Evolutionary conservation across 768 basidiomycete genomes (phyloP).

Genomic region (Kondoa subrosea): DNA sequence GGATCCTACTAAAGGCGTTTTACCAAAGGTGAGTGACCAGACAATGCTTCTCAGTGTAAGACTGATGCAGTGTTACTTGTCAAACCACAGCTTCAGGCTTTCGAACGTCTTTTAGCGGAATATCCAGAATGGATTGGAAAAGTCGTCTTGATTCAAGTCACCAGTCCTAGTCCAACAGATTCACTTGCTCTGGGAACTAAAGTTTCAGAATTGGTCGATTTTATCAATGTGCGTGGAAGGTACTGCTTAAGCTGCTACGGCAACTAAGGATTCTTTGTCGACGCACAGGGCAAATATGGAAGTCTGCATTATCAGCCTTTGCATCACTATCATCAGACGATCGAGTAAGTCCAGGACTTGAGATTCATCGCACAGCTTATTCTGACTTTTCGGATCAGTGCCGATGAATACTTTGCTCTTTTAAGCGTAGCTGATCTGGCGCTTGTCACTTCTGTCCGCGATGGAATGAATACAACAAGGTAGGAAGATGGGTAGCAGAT

Average conservation of each 20-base stretch:
- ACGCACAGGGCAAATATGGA: slow-evolving; percentile 52
- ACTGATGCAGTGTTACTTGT: not conserved
- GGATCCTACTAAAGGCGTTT: slow-evolving; percentile 92
- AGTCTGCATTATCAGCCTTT: slow-evolving; percentile 88
- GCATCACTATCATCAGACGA: slow-evolving; percentile 94
- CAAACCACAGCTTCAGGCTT: slow-evolving; percentile 60
- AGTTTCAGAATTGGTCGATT: slow-evolving; percentile 80
- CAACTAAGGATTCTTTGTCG: slow-evolving; percentile 16
- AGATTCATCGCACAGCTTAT: not conserved
- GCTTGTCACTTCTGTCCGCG: slow-evolving; percentile 83
- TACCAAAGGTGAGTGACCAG: slow-evolving; percentile 61
- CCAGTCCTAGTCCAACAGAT: slow-evolving; percentile 78
- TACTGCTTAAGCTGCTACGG: not conserved
- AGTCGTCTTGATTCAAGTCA: slow-evolving; percentile 56
- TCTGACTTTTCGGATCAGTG: slow-evolving; percentile 25
- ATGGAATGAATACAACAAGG: slow-evolving; percentile 97
- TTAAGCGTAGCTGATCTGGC: slow-evolving; percentile 83
- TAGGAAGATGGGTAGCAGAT: no score
- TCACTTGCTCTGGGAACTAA: slow-evolving; percentile 83
- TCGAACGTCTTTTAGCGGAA: slow-evolving; percentile 78
- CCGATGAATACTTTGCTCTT: slow-evolving; percentile 94
- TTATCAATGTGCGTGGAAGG: slow-evolving; percentile 52
- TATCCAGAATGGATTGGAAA: slow-evolving; percentile 69
- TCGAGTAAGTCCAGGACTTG: slow-evolving; percentile 40
- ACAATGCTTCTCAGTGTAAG: slow-evolving; percentile 4